A percentile compares a stretch with the other conserved stretches of the same genome.
These are phyloP conservation scores for Santalum album DNA, from an alignment of 164 flowering plant species.

Conservation along the genomic window DNA sequence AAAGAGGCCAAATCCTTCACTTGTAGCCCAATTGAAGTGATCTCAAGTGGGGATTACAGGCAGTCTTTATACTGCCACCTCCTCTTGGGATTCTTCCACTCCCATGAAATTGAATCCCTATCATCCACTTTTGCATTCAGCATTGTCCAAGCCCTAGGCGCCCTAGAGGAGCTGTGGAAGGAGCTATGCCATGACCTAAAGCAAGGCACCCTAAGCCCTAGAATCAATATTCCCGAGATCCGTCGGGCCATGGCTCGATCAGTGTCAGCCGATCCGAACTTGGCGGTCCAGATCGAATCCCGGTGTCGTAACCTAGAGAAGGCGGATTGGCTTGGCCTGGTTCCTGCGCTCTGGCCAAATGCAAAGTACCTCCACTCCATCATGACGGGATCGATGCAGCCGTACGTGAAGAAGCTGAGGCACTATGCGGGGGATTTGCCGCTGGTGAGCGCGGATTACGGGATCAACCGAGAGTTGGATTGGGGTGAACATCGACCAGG, in stretches of 20 bases:
- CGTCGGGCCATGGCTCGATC: conserved; percentile 40
- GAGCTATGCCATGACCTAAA: conserved; percentile 55
- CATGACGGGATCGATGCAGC: conserved; percentile 88
- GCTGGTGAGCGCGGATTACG: conserved; percentile 83
- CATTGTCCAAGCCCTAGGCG: conserved; percentile 56
- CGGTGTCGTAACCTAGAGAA: conserved; percentile 35
- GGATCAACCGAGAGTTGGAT: conserved; percentile 93
- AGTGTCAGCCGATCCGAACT: conserved; percentile 35
- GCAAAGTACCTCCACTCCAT: conserved; percentile 76
- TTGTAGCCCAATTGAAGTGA: conserved; percentile 82
- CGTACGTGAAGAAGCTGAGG: conserved; percentile 59
- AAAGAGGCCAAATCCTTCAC: conserved; percentile 56
- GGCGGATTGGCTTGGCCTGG: conserved; percentile 43
- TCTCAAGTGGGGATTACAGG: conserved; percentile 57
- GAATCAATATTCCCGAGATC: conserved; percentile 34
- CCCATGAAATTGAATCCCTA: conserved; percentile 57
- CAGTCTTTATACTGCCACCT: conserved; percentile 85
- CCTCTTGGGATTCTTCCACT: conserved; percentile 57
- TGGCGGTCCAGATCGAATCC: conserved; percentile 36
- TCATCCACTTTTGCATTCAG: conserved; percentile 76
- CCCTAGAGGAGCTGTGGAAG: conserved; percentile 63
- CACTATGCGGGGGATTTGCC: conserved; percentile 68
- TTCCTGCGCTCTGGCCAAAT: conserved; percentile 69
- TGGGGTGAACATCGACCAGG: conserved; percentile 74
- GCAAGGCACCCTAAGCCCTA: conserved; percentile 45